A percentile compares a stretch with the other conserved stretches of the same genome.
phyloP scores from a whole-genome alignment of 2,329 filamentous ascomycete species.

The Beauveria asiatica region DNA sequence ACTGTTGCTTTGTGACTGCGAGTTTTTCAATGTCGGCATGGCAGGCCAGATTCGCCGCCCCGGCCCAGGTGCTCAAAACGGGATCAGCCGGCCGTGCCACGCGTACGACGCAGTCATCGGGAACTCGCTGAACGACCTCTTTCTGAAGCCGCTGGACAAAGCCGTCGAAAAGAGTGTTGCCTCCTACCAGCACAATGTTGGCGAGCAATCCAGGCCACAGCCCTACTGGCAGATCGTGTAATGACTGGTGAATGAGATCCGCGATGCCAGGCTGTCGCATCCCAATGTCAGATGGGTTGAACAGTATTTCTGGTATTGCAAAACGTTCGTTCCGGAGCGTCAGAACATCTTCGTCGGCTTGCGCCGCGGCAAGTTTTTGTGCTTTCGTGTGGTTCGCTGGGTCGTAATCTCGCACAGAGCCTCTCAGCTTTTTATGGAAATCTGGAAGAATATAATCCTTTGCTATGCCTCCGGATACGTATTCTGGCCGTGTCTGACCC shows the following conservation, averaged over 20 bases:
- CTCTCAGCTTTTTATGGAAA: conserved; percentile 51
- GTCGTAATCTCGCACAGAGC: conserved; percentile 71
- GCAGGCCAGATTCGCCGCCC: conserved; percentile 68
- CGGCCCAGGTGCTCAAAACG: conserved; percentile 74
- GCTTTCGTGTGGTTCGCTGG: conserved; percentile 49
- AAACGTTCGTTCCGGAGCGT: conserved; percentile 91
- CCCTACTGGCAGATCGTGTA: conserved; percentile 67
- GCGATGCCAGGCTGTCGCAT: conserved; percentile 75
- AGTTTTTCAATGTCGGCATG: conserved; percentile 59
- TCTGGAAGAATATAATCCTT: conserved; percentile 92
- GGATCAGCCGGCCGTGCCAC: conserved; percentile 64
- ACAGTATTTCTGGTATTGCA: conserved; percentile 78
- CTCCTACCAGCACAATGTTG: conserved; percentile 84
- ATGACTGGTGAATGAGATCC: conserved; percentile 71
- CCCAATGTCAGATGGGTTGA: conserved; percentile 77
- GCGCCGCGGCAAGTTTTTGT: conserved; percentile 35
- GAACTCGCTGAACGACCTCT: conserved; percentile 63
- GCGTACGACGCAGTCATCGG: conserved; percentile 69
- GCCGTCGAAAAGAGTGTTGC: conserved; percentile 70
- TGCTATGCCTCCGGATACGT: conserved; percentile 53
- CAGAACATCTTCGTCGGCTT: conserved; percentile 63
- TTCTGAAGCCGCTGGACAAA: conserved; percentile 72
- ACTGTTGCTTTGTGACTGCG: conserved; percentile 79
- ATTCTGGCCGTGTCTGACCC: conserved; percentile 45
- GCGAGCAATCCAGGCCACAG: conserved; percentile 76